Evolutionary conservation across 2,329 filamentous ascomycete species (phyloP), one percentile per base, ranked within the genome.

Genomic region (Fusarium sp.): DNA sequence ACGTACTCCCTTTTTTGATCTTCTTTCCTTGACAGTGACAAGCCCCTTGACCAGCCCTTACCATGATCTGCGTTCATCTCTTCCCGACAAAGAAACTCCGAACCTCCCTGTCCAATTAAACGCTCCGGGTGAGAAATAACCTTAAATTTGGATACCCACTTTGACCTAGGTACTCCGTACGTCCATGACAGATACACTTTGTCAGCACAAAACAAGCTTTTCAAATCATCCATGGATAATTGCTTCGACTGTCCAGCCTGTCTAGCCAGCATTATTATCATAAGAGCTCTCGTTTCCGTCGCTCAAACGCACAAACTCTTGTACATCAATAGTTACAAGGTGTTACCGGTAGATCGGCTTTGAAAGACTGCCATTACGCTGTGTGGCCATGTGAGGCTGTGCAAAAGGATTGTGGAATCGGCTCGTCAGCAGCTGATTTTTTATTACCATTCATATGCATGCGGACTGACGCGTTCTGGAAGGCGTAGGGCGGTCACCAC

Each of bases 321-420:
- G 14, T 15, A 30, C 6, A 32, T 26, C 26, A 47, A 34, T 20
- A 6, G 17, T 15, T 7, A n/a, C 11, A 30, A 30, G 36, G 30
- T 47, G 9, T 11, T 28, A 28, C 24, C 9, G 24, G 9, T 36
- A 40, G 8, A n/a, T 17, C 34, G 30, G 40, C n/a, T 48, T 30
- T 20, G 21, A 52, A 61, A 49, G 15, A 4, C 30, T 34, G 23
- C n/a, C 28, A 55, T 39, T 36, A 47, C 30, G 32, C 24, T 42
- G 28, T 36, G 39, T 40, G 66, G 63, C 65, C 62, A 24, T 48
- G 47, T 28, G 69, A 71, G 71, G 71, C 71, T 73, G 70, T 71
- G 71, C 66, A 56, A 55, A 56, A 47, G 20, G 39, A n/a, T 45
- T 23, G 44, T 32, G 39, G 46, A 32, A 30, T 48, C 30, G 21